phyloP scores from a whole-genome alignment of 1,284 basidiomycete genomes.

The Meira miltonrushii region DNA sequence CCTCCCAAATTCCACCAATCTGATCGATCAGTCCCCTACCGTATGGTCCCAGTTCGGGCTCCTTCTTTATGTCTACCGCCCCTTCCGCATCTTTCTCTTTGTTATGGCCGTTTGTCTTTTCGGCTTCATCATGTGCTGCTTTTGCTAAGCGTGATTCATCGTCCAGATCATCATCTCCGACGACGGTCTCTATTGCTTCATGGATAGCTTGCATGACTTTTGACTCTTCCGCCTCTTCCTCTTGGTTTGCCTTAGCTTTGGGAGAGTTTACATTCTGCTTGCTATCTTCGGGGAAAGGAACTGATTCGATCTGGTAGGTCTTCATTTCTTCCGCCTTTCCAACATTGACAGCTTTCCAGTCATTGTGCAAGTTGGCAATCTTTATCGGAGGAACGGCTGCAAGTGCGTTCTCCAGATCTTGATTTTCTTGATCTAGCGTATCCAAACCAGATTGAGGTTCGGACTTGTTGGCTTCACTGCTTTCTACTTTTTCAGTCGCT shows the following conservation, averaged over 20 bases:
- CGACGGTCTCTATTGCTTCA: not conserved
- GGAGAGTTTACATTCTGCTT: not conserved
- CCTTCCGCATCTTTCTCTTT: not conserved
- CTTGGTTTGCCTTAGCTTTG: not conserved
- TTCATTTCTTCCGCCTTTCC: slow-evolving; percentile 27
- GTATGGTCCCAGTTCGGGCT: slow-evolving; percentile 28
- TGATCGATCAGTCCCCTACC: slow-evolving; percentile 54
- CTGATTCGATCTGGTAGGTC: slow-evolving; percentile 27
- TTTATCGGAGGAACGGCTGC: slow-evolving; percentile 14
- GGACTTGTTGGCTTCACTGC: not conserved
- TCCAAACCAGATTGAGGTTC: not conserved
- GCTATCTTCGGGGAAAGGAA: slow-evolving; percentile 1
- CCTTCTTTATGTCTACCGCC: not conserved
- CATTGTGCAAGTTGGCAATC: slow-evolving; percentile 21
- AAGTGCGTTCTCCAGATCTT: not conserved
- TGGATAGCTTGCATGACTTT: slow-evolving; percentile 5
- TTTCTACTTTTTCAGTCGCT: slow-evolving; percentile 1
- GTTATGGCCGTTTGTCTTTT: slow-evolving; percentile 13
- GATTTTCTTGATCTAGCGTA: slow-evolving; percentile 20
- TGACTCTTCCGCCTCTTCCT: not conserved
- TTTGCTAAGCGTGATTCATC: slow-evolving; percentile 15
- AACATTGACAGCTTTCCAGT: slow-evolving; percentile 34
- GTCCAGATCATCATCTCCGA: slow-evolving; percentile 20
- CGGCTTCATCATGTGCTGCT: slow-evolving; percentile 27
- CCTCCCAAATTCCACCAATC: slow-evolving; percentile 54